Conservation (phyloP, 768 basidiomycete genomes). For the Russula ochroleuca region DNA sequence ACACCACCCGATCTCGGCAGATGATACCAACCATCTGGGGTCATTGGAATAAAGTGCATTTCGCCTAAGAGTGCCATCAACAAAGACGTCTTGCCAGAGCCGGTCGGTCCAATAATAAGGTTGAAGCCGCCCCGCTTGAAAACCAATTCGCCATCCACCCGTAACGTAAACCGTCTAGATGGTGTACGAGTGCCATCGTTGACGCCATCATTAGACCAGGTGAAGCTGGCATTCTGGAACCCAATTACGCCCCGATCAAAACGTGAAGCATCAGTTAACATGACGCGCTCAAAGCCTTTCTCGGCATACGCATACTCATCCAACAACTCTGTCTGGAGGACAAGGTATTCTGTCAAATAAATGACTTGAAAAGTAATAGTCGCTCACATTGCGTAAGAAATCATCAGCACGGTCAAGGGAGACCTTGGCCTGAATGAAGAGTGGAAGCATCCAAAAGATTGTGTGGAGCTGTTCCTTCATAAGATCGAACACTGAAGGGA, state of each 20-base stretch:
- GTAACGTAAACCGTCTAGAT: constrained; percentile 47
- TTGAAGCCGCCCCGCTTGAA: constrained; percentile 55
- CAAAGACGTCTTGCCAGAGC: constrained; percentile 57
- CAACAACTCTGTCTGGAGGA: constrained; percentile 35
- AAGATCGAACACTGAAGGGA: constrained; percentile 39
- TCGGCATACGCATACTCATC: constrained; percentile 30
- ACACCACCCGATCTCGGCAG: constrained; percentile 66
- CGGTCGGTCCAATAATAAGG: constrained; percentile 56
- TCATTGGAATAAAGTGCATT: constrained; percentile 56
- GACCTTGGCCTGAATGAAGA: constrained; percentile 36
- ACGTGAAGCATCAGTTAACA: constrained; percentile 25
- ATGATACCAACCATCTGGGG: constrained; percentile 58
- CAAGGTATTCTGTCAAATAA: not conserved
- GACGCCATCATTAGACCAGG: constrained; percentile 45
- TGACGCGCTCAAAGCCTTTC: constrained; percentile 18
- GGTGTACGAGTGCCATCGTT: constrained; percentile 39
- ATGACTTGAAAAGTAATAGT: not conserved
- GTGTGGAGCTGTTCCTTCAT: constrained; percentile 35
- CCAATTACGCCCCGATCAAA: constrained; percentile 39
- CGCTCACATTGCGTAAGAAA: constrained; percentile 36
- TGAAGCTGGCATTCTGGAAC: constrained; percentile 50
- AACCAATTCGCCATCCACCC: constrained; percentile 48
- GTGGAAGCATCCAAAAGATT: constrained; percentile 30
- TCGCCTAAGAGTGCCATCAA: constrained; percentile 65
- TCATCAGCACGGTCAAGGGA: constrained; percentile 39